Percentiles rank a stretch among this genome's conserved stretches.
These are phyloP conservation scores for Persicaria tinctoria DNA, from an alignment of 148 eudicot genomes.

Conservation along the genomic window DNA sequence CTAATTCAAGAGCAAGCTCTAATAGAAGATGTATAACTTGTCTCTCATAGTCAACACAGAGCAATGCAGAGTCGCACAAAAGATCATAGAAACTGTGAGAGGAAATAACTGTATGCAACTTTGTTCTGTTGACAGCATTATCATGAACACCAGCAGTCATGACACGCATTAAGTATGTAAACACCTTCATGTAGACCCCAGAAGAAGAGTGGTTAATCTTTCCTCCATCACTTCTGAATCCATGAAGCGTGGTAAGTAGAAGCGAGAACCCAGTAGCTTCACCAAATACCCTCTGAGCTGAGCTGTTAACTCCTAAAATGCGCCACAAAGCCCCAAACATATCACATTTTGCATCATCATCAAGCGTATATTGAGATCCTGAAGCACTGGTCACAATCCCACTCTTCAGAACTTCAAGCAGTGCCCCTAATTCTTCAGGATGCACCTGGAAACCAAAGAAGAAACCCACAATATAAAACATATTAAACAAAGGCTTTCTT, in stretches of 20 bases:
- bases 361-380: constrained; percentile 73
- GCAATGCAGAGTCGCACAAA: constrained; percentile 74
- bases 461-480: neutral
- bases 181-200: constrained; percentile 43
- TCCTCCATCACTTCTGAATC: constrained; percentile 65
- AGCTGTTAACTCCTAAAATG: constrained; percentile 60
- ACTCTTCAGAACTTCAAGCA: constrained; percentile 87
- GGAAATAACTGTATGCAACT: constrained; percentile 57
- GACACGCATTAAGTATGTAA: constrained; percentile 80
- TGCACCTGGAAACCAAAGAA: constrained; percentile 50
- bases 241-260: constrained; percentile 73
- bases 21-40: constrained; percentile 84
- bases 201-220: constrained; percentile 31
- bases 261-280: constrained; percentile 98
- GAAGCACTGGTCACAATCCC: constrained; percentile 81
- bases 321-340: constrained; percentile 94
- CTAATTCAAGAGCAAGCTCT: constrained; percentile 92
- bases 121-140: constrained; percentile 68
- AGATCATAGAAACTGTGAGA: constrained; percentile 87
- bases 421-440: constrained; percentile 77
- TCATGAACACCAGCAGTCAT: constrained; percentile 79
- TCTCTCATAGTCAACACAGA: constrained; percentile 80
- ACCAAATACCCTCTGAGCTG: constrained; percentile 94
- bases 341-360: constrained; percentile 86
- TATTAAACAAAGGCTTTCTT: neutral